Evolutionary conservation across 202 grass and related monocot genomes (phyloP), one percentile per base, ranked within the genome.

Genomic region (Zizania palustris): DNA sequence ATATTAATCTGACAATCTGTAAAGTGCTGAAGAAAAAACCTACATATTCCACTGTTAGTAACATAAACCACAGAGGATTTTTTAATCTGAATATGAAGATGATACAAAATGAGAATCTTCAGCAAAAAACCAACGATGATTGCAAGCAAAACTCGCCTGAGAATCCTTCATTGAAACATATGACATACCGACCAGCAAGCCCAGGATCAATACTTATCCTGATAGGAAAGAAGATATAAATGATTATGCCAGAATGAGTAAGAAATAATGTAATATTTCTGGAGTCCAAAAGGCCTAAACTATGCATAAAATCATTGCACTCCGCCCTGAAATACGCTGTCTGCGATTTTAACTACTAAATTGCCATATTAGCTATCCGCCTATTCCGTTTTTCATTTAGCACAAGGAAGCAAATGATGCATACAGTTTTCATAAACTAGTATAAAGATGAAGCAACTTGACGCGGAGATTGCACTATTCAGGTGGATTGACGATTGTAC

Each of bases 111-210:
- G 36, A 60, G 40, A 33, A 42, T 42, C 18, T 50, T 50, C 41
- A 71, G 50, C 45, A 35, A 56, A 56, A 49, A 5, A 40, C 33
- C 70, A 21, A 55, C 51, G 57, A 61, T 19, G 76, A 36, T 13
- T 77, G 67, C n/a, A 16, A 67, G 54, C 37, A 67, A 62, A 67
- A 73, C 62, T 54, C 72, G 85, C 86, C 72, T 85, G 82, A 61
- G 72, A 73, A 68, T 85, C 82, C 77, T 89, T 89, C 86, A 85
- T 88, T 76, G 58, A 50, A 84, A 77, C 50, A 78, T 88, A 84
- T 80, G 67, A 59, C 48, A 71, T 59, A 83, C 80, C 0, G 64
- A 54, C 46, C 12, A 67, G 40, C 44, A 13, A 67, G 28, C 40
- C 28, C 44, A 62, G 10, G 18, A 74, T 51, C 69, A 75, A 74